A percentile compares a stretch with the other conserved stretches of the same genome.
These are phyloP conservation scores for Anacardium occidentale DNA, from an alignment of 345 rosid genomes.

Conservation along the genomic window DNA sequence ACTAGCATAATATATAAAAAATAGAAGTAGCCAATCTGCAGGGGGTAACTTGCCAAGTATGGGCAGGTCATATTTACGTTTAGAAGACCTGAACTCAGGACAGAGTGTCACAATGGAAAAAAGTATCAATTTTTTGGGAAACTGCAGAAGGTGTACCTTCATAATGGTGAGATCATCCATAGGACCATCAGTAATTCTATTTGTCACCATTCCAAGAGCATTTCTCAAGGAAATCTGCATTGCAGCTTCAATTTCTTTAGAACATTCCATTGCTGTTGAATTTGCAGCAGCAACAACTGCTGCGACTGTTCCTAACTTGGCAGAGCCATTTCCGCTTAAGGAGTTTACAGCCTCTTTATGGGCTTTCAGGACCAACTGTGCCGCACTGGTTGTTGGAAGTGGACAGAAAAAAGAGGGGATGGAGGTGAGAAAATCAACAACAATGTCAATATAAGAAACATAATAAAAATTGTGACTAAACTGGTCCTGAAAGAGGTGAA, in stretches of 20 bases:
- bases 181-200: slow-evolving; percentile 68
- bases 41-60: slow-evolving; percentile 5
- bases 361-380: slow-evolving; percentile 90
- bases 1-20: not conserved
- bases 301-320: slow-evolving; percentile 89
- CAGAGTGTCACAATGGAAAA: not conserved
- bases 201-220: slow-evolving; percentile 64
- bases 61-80: not conserved
- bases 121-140: not conserved
- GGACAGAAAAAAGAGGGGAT: slow-evolving; percentile 10
- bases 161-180: slow-evolving; percentile 92
- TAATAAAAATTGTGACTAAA: not conserved
- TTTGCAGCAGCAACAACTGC: slow-evolving; percentile 97
- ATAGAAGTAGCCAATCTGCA: not conserved
- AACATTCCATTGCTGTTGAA: slow-evolving; percentile 90
- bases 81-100: not conserved
- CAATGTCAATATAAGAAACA: not conserved
- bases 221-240: slow-evolving; percentile 97
- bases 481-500: not conserved
- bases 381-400: slow-evolving; percentile 52
- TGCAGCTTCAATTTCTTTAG: slow-evolving; percentile 97
- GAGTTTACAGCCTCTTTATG: slow-evolving; percentile 97
- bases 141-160: slow-evolving; percentile 52
- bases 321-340: slow-evolving; percentile 82
- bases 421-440: not conserved